phyloP scores from a whole-genome alignment of 805 yeast species.

The Schizosaccharomyces lindneri region DNA sequence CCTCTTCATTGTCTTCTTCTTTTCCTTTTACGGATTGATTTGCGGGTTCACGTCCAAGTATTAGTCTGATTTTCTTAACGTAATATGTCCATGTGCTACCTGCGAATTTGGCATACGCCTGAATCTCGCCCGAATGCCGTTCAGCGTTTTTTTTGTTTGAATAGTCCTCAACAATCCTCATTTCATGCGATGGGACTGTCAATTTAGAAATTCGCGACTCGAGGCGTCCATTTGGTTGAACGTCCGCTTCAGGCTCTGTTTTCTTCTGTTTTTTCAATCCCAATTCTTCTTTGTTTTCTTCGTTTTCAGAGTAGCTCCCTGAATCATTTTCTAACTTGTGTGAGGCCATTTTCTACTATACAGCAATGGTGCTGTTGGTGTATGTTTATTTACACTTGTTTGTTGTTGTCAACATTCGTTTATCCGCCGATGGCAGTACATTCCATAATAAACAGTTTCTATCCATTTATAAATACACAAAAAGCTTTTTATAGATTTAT shows the following conservation, averaged over 20 bases:
- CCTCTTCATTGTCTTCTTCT: constrained; percentile 12
- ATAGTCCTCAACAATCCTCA: constrained; percentile 46
- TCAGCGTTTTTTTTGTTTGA: constrained; percentile 47
- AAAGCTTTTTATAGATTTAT: background rate
- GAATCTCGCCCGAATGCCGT: constrained; percentile 35
- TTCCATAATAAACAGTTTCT: background rate
- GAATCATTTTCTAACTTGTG: background rate
- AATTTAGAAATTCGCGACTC: constrained; percentile 32
- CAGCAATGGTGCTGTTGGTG: background rate
- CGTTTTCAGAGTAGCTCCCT: background rate
- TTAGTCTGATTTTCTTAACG: constrained; percentile 48
- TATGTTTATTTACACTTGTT: background rate
- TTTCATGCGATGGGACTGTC: constrained; percentile 44
- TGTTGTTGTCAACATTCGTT: background rate
- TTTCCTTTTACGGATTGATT: background rate
- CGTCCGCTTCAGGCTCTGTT: background rate
- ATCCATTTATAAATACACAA: background rate
- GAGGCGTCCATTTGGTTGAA: constrained; percentile 1
- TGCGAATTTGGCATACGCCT: constrained; percentile 90
- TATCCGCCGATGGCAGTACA: background rate
- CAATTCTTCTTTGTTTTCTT: background rate
- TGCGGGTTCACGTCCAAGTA: constrained; percentile 43
- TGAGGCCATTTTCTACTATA: background rate
- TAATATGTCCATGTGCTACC: constrained; percentile 77
- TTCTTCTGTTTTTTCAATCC: background rate